phyloP scores from a whole-genome alignment of 2,329 filamentous ascomycete genomes.

The Myriosclerotinia scirpicola region DNA sequence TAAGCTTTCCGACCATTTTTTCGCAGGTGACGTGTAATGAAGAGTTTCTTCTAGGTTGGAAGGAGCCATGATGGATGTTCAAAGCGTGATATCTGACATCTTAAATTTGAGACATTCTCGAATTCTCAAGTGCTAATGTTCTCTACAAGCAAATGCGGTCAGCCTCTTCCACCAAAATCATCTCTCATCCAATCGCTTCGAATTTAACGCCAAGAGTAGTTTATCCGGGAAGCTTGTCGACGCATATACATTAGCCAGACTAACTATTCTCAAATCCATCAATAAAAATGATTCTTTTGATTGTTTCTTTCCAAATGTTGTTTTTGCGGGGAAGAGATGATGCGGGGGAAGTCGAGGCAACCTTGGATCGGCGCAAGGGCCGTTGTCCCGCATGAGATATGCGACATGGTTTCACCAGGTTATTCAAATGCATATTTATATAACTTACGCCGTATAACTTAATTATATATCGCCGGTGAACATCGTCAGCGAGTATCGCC shows the following conservation, averaged over 20 bases:
- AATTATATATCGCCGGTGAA: too few relatives aligned
- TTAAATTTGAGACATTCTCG: background rate
- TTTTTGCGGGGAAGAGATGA: constrained; percentile 7
- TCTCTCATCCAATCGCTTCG: background rate
- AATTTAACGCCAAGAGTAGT: background rate
- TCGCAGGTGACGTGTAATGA: constrained; percentile 39
- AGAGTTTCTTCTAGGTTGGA: constrained; percentile 25
- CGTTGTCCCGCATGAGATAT: constrained; percentile 6
- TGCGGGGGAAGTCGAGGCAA: background rate
- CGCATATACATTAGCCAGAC: background rate
- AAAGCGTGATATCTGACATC: background rate
- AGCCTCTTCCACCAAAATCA: background rate
- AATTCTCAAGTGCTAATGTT: background rate
- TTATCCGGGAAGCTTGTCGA: background rate
- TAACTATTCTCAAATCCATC: background rate
- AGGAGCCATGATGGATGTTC: background rate
- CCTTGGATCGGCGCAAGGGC: background rate
- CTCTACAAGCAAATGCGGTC: background rate
- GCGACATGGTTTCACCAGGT: background rate
- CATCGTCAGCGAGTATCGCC: too few relatives aligned
- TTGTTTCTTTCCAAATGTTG: background rate
- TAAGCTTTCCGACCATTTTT: constrained; percentile 43
- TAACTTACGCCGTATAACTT: background rate
- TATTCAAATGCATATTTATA: background rate
- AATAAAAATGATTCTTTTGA: background rate